Base-by-base conservation (phyloP, 179 eudicot species). In the Amaranthus tricolor region DNA sequence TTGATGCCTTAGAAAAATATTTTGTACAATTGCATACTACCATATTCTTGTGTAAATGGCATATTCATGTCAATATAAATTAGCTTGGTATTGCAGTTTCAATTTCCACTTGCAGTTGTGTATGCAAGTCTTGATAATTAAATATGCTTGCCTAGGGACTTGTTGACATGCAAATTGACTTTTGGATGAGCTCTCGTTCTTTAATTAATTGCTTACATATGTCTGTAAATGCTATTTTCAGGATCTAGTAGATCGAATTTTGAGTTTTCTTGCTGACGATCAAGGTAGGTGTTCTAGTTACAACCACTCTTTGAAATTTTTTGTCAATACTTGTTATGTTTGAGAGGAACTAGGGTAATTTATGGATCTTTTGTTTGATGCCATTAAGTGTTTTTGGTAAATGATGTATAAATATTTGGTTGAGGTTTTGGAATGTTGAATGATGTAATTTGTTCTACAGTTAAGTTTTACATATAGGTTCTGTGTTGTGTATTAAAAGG, bases 191-290 rank as follows among this genome's bases (percentile, higher is more conserved):
- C 56, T 53, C 11, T 71, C 51, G 47, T 43, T 51, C 20, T 47
- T 61, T 17, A 9, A 74, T 12, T 72, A 9, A 20, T 76, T 21
- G 47, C 51, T 53, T 16, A 61, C 51, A 17, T 73, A n/a, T 65
- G 15, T 61, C 54, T 61, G 8, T 59, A 10, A 62, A 9, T 60
- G 20, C 54, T 53, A 19, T 70, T 73, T 84, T 77, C 81, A 90
- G 97, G 97, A 95, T 82, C 99, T 95, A 74, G 87, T 89, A 79
- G 97, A 93, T 74, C 83, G 95, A 57, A 89, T 93, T 79, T 80
- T 89, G 85, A 78, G 88, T 57, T 79, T 84, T 79, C 82, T 90
- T 75, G 86, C 88, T 59, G 95, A 89, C 78, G 97, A 92, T 62
- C 90, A 87, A 87, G 95, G 97, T 89, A 89, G 79, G 63, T 77